phyloP scores from a whole-genome alignment of 208 protist species.

The Leishmania turanica region DNA sequence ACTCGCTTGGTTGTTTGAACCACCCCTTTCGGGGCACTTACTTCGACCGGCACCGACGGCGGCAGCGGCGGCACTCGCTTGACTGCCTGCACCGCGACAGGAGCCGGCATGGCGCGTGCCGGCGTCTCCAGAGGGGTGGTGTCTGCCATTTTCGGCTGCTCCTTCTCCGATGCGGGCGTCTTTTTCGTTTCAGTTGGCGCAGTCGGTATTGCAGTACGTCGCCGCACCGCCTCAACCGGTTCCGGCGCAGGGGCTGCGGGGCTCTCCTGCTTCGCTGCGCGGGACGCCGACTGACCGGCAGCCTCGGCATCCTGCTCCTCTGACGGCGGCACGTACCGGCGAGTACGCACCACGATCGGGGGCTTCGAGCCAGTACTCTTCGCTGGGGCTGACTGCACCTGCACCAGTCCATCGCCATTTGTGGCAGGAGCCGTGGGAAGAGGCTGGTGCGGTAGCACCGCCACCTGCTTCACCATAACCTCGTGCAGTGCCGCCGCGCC shows the following conservation, averaged over 20 bases:
- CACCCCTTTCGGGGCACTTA: neutral
- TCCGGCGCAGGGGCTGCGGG: neutral
- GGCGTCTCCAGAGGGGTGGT: neutral
- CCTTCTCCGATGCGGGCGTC: neutral
- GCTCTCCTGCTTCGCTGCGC: neutral
- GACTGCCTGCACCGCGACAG: slow-evolving; percentile 17
- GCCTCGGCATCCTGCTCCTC: slow-evolving; percentile 13
- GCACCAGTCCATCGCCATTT: neutral
- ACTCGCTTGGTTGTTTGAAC: slow-evolving; percentile 2
- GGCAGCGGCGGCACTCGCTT: slow-evolving; percentile 1
- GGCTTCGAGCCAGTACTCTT: slow-evolving; percentile 27
- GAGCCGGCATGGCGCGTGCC: neutral
- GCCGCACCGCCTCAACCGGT: slow-evolving; percentile 20
- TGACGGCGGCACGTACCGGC: slow-evolving; percentile 27
- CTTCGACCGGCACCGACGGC: neutral
- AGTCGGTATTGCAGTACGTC: neutral
- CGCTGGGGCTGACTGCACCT: slow-evolving; percentile 24
- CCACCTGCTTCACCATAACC: slow-evolving; percentile 2
- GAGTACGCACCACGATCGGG: slow-evolving; percentile 32
- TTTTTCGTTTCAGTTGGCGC: neutral
- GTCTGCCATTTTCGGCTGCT: neutral
- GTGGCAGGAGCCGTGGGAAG: slow-evolving; percentile 1
- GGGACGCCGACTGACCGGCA: neutral
- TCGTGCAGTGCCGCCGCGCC: neutral
- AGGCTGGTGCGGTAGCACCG: neutral